Percentiles rank a stretch among this genome's conserved stretches.
phyloP scores from a whole-genome alignment of 345 rosid species.

The Pistacia atlantica region DNA sequence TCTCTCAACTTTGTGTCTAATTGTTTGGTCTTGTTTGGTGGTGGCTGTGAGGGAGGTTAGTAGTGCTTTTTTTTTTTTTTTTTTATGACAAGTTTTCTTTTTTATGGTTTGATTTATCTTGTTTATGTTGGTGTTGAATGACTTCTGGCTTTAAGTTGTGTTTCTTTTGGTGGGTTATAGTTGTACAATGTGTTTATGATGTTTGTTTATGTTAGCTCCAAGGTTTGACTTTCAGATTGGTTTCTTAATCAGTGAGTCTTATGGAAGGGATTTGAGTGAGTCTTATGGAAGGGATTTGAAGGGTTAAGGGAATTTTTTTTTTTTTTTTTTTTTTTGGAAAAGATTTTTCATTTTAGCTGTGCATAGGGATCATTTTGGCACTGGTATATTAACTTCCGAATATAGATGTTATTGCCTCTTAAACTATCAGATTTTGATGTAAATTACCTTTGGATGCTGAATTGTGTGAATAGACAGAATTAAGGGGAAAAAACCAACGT shows the following conservation, averaged over 20 bases:
- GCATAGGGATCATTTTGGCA: too few species aligned
- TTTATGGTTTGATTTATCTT: not conserved
- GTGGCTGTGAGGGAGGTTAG: constrained; percentile 94
- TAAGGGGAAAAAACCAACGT: too few species aligned
- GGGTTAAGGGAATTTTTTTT: not conserved
- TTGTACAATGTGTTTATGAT: not conserved
- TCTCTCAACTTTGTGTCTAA: constrained; percentile 85
- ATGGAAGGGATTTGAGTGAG: not conserved
- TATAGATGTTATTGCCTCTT: too few species aligned
- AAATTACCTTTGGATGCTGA: too few species aligned
- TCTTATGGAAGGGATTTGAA: not conserved
- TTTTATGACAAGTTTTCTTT: not conserved
- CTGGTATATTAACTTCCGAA: too few species aligned
- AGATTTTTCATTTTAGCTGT: too few species aligned
- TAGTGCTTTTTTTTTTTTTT: not conserved
- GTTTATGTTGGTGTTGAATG: not conserved
- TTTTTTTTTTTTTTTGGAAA: too few species aligned
- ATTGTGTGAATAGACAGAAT: too few species aligned
- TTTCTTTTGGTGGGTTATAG: not conserved
- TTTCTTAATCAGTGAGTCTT: not conserved
- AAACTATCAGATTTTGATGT: too few species aligned
- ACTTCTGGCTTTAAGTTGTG: not conserved
- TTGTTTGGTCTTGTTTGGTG: constrained; percentile 88
- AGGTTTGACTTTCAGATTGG: not conserved
- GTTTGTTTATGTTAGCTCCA: not conserved